Conservation (phyloP, 2,329 filamentous ascomycete species). For the Pestalotiopsis sp. region DNA sequence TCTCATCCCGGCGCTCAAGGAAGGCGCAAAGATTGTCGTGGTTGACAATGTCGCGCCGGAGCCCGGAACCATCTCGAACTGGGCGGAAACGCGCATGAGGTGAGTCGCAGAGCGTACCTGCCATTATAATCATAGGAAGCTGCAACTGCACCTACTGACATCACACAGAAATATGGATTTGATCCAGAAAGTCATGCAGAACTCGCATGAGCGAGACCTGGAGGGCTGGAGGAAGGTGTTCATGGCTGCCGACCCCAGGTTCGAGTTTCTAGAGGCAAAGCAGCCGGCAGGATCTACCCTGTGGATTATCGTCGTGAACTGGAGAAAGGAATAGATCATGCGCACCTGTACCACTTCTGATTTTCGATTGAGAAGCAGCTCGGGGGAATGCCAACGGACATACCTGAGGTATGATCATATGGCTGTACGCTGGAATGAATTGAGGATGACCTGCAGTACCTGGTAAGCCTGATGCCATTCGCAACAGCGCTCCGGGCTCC, state of each 20-base stretch:
- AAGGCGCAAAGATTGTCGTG: constrained; percentile 8
- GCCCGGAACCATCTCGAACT: constrained; percentile 1
- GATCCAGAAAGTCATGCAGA: constrained; percentile 25
- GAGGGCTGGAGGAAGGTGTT: constrained; percentile 26
- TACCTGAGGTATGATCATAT: too few species aligned
- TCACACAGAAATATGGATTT: constrained; percentile 20
- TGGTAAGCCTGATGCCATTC: too few species aligned
- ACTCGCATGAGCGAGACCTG: constrained; percentile 26
- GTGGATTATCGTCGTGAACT: constrained; percentile 21
- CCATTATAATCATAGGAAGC: background rate
- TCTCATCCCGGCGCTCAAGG: constrained; percentile 9
- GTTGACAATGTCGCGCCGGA: constrained; percentile 8
- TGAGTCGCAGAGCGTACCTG: background rate
- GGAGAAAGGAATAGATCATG: too few species aligned
- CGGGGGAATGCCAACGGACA: too few species aligned
- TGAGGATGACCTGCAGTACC: too few species aligned
- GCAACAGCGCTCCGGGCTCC: too few species aligned
- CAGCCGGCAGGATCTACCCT: constrained; percentile 23
- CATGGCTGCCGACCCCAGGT: constrained; percentile 19
- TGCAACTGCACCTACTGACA: background rate
- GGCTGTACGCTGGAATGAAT: too few species aligned
- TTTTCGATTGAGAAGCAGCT: too few species aligned
- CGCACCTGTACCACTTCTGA: too few species aligned
- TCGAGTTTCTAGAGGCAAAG: constrained; percentile 22
- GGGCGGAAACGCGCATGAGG: background rate